phyloP scores from a whole-genome alignment of 306 rosid species.

The Aeschynomene evenia region DNA sequence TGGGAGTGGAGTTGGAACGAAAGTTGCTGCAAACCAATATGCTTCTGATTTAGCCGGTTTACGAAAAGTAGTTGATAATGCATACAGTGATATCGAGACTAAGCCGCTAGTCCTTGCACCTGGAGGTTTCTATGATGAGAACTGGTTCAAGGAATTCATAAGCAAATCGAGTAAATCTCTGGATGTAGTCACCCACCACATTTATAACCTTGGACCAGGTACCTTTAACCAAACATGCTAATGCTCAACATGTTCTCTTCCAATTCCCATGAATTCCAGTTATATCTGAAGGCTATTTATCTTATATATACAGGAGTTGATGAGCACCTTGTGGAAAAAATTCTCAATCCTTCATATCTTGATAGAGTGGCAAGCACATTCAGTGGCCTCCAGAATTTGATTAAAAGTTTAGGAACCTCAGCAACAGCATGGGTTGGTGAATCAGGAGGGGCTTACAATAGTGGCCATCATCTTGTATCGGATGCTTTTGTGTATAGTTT shows the following conservation, averaged over 20 bases:
- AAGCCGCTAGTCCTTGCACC: constrained; percentile 88
- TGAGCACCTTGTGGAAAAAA: constrained; percentile 67
- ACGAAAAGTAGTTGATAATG: constrained; percentile 43
- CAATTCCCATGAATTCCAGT: background rate
- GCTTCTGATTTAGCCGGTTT: constrained; percentile 60
- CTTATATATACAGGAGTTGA: constrained; percentile 64
- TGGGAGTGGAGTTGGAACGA: constrained; percentile 85
- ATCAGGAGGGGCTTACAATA: constrained; percentile 96
- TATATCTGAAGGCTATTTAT: background rate
- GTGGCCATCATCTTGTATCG: constrained; percentile 78
- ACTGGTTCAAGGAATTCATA: constrained; percentile 71
- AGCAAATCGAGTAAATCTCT: constrained; percentile 47
- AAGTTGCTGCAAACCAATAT: constrained; percentile 69
- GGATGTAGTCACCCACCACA: constrained; percentile 81
- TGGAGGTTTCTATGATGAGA: constrained; percentile 83
- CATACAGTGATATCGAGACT: constrained; percentile 43
- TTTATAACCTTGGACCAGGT: constrained; percentile 96
- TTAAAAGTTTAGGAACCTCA: constrained; percentile 52
- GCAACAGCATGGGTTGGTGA: constrained; percentile 95
- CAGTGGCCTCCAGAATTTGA: constrained; percentile 48
- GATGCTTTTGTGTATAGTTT: constrained; percentile 84
- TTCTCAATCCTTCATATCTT: constrained; percentile 69
- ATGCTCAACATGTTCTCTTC: background rate
- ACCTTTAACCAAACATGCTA: background rate
- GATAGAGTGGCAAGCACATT: constrained; percentile 60